These are phyloP conservation scores for Dujonia santamariae DNA, from an alignment of 1,139 yeast genomes.

Conservation along the genomic window DNA sequence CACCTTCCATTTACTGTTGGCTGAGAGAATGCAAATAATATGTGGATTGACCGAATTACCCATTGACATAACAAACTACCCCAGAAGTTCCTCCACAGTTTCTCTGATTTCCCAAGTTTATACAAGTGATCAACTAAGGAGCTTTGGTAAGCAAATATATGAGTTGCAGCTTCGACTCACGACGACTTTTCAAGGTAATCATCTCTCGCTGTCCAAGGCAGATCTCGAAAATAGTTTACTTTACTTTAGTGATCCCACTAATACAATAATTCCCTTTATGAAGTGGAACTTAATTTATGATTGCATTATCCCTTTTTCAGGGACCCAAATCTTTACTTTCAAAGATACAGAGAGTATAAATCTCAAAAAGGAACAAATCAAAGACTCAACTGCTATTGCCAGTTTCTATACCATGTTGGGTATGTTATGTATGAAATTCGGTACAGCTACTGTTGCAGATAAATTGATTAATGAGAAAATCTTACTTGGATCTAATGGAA, in stretches of 20 bases:
- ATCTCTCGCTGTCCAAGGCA: conserved; percentile 24
- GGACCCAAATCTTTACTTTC: too few relatives aligned
- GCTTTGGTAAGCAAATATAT: conserved; percentile 19
- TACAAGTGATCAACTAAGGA: conserved; percentile 17
- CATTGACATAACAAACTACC: conserved; percentile 5
- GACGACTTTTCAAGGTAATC: conserved; percentile 20
- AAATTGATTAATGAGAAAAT: conserved; percentile 27
- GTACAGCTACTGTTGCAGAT: conserved; percentile 20
- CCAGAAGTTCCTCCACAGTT: background rate
- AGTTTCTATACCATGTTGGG: conserved; percentile 43
- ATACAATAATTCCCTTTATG: conserved; percentile 32
- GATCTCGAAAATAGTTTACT: conserved; percentile 23
- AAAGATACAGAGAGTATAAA: conserved; percentile 9
- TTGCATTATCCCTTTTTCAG: conserved; percentile 28
- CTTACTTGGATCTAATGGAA: conserved; percentile 27
- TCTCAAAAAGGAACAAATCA: conserved; percentile 14
- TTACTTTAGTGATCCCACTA: conserved; percentile 17
- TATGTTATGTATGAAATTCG: conserved; percentile 28
- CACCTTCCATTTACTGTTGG: conserved; percentile 18
- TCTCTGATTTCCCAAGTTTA: conserved; percentile 9
- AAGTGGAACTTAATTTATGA: conserved; percentile 25
- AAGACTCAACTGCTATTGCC: conserved; percentile 28
- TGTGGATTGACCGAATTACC: conserved; percentile 20
- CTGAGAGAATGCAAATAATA: conserved; percentile 21
- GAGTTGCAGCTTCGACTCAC: conserved; percentile 18